Conservation (phyloP, 345 rosid species). For the Salix brachista region DNA sequence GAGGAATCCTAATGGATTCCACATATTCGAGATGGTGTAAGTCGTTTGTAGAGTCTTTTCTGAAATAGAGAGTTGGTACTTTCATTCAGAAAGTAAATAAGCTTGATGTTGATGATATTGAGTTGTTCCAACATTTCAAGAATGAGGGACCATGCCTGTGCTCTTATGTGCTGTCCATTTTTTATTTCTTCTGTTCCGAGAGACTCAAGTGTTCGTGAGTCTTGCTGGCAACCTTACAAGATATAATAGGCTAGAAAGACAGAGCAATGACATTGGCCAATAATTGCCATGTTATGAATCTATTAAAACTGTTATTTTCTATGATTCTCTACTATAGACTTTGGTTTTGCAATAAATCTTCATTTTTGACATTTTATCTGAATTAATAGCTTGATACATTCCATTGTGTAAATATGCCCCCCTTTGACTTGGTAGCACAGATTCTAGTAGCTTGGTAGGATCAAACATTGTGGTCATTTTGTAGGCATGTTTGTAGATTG, state of each 20-base stretch:
- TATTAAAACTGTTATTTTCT: background rate
- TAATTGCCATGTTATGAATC: background rate
- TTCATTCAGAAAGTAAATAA: background rate
- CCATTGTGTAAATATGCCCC: background rate
- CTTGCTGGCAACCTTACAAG: background rate
- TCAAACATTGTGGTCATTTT: background rate
- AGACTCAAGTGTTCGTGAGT: background rate
- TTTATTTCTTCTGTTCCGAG: background rate
- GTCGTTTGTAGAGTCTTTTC: background rate
- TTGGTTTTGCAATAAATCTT: background rate
- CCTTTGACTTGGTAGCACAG: background rate
- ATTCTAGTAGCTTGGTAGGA: background rate
- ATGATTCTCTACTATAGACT: background rate
- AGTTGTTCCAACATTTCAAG: background rate
- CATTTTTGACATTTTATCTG: background rate
- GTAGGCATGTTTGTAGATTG: background rate
- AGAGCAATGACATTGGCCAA: background rate
- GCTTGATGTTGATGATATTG: background rate
- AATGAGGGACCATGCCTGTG: background rate
- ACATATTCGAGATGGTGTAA: background rate
- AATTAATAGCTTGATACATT: background rate
- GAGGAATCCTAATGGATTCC: background rate
- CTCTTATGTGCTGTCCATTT: background rate
- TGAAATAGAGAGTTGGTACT: too few species aligned
- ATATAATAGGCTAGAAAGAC: background rate